Evolutionary conservation across 2,329 filamentous ascomycete species (phyloP), one percentile per base, ranked within the genome.

Genomic region (Talaromyces funiculosus): DNA sequence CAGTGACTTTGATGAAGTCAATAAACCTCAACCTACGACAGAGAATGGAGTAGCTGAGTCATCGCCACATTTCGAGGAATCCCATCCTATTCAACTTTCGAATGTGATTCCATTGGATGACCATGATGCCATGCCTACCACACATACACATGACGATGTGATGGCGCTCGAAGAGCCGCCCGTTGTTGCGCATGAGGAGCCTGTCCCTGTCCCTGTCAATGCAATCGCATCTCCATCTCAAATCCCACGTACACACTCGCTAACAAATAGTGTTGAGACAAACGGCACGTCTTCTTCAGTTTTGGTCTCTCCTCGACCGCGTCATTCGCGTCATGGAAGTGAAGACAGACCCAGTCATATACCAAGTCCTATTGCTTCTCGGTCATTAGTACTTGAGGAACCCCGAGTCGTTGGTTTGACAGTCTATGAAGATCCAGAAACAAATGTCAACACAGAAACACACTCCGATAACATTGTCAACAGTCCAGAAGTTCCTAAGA

Each of bases 371-470:
- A 42, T 60, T 12, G 47, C 60, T 33, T 60, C 60, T 31, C 61
- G 60, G 9, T 59, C 58, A 31, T 43, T 61, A 16, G 16, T 60
- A 47, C 51, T 56, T 20, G 43, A 45, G 24, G 53, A 61, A 10
- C 51, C 31, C 6, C 33, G 43, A 37, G 22, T 51, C 6, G 42
- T 38, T 42, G 61, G 59, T 12, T 57, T 82, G 3, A 78, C 78
- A 57, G 80, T 82, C 29, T 82, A 81, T 64, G 82, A 84, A 68
- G 81, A 83, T 63, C 80, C 80, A 1, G 78, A 80, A 57, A 75
- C 70, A 2, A 69, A 67, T 45, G 59, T 61, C 18, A 61, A 64
- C 22, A 24, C 65, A 10, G 49, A 64, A 22, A 38, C 62, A 57
- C 35, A 42, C 62, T 65, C 18, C 59, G 62, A 56, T n/a, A 49